Conservation (phyloP, 192 early-diverging fungal genomes). For the Dispira simplex region DNA sequence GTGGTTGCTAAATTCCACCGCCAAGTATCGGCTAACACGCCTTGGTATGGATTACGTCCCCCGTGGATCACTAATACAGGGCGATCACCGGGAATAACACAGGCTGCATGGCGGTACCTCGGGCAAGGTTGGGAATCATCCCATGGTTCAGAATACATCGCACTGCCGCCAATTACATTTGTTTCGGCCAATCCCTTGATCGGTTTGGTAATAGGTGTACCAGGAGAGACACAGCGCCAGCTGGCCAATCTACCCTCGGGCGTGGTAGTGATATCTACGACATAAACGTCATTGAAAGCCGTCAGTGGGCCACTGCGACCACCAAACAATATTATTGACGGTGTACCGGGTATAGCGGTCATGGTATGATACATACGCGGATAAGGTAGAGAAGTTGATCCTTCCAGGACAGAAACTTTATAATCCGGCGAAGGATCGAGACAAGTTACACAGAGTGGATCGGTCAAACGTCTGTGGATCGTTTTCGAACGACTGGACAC, state of each 20-base stretch:
- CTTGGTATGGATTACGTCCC: not conserved
- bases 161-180: not conserved
- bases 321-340: not conserved
- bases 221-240: not conserved
- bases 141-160: not conserved
- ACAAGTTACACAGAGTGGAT: not conserved
- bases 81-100: not conserved
- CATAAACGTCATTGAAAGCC: not conserved
- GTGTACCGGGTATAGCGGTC: too few species aligned
- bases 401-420: too few species aligned
- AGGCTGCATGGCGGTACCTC: constrained; percentile 2
- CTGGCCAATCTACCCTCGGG: not conserved
- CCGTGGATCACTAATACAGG: not conserved
- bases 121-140: not conserved
- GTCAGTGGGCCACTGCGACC: not conserved
- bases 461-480: not conserved
- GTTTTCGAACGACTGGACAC: not conserved
- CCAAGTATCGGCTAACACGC: not conserved
- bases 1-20: not conserved
- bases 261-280: not conserved
- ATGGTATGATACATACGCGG: constrained; percentile 2
- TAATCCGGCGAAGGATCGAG: not conserved
- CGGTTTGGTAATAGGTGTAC: too few species aligned
- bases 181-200: too few species aligned
- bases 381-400: not conserved